These are phyloP conservation scores for Backusella circina DNA, from an alignment of 192 early-diverging fungal genomes.

Conservation along the genomic window DNA sequence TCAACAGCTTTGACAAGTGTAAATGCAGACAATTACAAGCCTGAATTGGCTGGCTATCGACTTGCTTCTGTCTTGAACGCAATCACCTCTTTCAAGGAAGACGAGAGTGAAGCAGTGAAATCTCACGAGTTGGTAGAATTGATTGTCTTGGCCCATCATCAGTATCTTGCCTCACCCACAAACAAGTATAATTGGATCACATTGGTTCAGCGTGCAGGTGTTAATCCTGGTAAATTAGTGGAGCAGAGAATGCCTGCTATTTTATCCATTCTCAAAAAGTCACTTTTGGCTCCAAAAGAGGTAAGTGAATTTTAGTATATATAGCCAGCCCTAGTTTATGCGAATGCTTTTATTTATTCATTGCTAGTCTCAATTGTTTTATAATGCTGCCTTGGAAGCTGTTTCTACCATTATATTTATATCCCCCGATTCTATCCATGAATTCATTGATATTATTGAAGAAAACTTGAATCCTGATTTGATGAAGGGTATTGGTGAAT, in stretches of 20 bases:
- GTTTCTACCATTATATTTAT: slow-evolving; percentile 63
- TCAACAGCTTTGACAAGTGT: slow-evolving; percentile 37
- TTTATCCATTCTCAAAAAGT: slow-evolving; percentile 41
- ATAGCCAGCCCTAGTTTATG: neutral
- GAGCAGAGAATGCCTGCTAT: slow-evolving; percentile 38
- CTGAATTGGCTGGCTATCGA: slow-evolving; percentile 37
- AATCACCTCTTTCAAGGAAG: slow-evolving; percentile 40
- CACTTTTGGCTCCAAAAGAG: slow-evolving; percentile 33
- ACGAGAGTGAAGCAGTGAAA: slow-evolving; percentile 27
- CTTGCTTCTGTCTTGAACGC: slow-evolving; percentile 48
- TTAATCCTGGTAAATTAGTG: slow-evolving; percentile 66
- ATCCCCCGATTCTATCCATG: slow-evolving; percentile 48
- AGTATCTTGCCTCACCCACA: slow-evolving; percentile 50
- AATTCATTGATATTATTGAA: slow-evolving; percentile 43
- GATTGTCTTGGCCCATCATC: slow-evolving; percentile 50
- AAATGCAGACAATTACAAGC: slow-evolving; percentile 26
- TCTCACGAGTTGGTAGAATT: slow-evolving; percentile 40
- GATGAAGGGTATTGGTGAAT: slow-evolving; percentile 46
- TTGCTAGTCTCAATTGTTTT: slow-evolving; percentile 47
- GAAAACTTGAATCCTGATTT: slow-evolving; percentile 46
- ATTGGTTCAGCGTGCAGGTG: slow-evolving; percentile 70
- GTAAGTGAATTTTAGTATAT: slow-evolving; percentile 15
- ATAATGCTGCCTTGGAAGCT: slow-evolving; percentile 59
- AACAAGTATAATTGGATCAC: slow-evolving; percentile 83
- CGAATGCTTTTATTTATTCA: neutral